These are phyloP conservation scores for Erythrobasidium yunnanense DNA, from an alignment of 768 basidiomycete species.

Conservation along the genomic window DNA sequence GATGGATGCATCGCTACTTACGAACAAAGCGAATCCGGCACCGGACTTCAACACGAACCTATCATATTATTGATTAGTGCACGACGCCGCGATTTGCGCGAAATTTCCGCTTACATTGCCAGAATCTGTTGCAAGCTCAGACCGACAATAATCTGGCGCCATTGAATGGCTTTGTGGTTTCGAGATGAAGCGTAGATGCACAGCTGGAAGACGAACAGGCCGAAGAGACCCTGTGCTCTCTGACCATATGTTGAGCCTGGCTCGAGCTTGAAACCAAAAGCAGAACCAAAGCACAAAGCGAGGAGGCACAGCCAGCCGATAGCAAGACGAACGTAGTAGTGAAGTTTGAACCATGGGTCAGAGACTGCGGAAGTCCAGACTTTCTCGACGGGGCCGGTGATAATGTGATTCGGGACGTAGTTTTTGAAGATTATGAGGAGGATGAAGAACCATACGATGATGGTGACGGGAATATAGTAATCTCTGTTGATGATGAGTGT, in stretches of 20 bases:
- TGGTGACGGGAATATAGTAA: conserved; percentile 12
- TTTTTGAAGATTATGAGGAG: conserved; percentile 10
- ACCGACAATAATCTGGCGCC: conserved; percentile 46
- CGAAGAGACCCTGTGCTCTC: conserved; percentile 57
- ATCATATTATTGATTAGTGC: background rate
- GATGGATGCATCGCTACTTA: too few species aligned
- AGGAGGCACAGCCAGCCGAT: conserved; percentile 69
- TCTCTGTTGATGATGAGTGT: conserved; percentile 14
- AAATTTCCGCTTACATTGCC: conserved; percentile 48
- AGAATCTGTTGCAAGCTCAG: conserved; percentile 60
- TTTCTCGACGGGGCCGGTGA: conserved; percentile 60
- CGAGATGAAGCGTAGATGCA: conserved; percentile 61
- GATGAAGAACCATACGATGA: conserved; percentile 29
- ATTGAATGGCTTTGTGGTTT: conserved; percentile 57
- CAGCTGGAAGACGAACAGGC: conserved; percentile 66
- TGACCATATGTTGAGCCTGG: conserved; percentile 41
- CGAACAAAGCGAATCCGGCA: conserved; percentile 75
- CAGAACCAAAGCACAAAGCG: conserved; percentile 70
- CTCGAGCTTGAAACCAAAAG: conserved; percentile 51
- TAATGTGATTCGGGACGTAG: conserved; percentile 3
- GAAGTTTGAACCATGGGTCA: conserved; percentile 57
- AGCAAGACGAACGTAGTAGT: conserved; percentile 49
- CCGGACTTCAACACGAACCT: conserved; percentile 68
- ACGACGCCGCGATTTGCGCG: background rate
- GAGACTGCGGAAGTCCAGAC: conserved; percentile 60